Base-by-base conservation (phyloP, 2,329 filamentous ascomycete genomes). In the Boeremia lycopersici region DNA sequence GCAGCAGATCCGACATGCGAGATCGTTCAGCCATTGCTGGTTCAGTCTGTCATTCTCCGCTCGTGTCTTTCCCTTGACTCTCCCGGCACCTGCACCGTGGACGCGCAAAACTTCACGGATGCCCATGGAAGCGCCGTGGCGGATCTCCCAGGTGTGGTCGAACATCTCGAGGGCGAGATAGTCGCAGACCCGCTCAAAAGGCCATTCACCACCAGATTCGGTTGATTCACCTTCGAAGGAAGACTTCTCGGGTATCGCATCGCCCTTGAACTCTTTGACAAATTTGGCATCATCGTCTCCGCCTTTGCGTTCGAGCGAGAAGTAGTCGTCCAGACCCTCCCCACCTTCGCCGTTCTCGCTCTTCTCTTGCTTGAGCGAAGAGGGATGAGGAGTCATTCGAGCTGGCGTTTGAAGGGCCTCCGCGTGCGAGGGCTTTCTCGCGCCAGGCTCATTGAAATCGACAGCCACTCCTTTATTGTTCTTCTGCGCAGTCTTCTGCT, bases 51-150 rank as follows among this genome's bases (percentile, higher is more conserved):
- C 86, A 69, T 99, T 99, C 66, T 96, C 88, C 26, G 77, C 69
- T 60, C 86, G 84, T 9, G 83, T 82, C 72, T 89, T 93, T 56
- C 86, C 88, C 57, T 83, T 86, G 52, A 86, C 73, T 47, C 93
- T 87, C 33, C 95, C 96, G 53, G 95, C 93, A 52, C 93, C 95
- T 46, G 81, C 85, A 38, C 95, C 95, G 69, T 99, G 95, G n/a
- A 92, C 89, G 58, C 93, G 87, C 46, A 97, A 82, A 15, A 99
- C 86, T 75, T 99, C 95, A 68, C 95, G 86, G 33, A 99, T 80
- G 10, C 91, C 95, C 88, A 99, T 95, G 12, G 95, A 93, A 51
- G 96, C 95, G 67, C 95, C 95, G 73, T 99, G 95, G 13, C 95
- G 89, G 7, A 93, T 92, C 75, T 99, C 95, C 96, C 95, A 99